These are phyloP conservation scores for Boechera stricta DNA, from an alignment of 345 rosid species.

Conservation along the genomic window DNA sequence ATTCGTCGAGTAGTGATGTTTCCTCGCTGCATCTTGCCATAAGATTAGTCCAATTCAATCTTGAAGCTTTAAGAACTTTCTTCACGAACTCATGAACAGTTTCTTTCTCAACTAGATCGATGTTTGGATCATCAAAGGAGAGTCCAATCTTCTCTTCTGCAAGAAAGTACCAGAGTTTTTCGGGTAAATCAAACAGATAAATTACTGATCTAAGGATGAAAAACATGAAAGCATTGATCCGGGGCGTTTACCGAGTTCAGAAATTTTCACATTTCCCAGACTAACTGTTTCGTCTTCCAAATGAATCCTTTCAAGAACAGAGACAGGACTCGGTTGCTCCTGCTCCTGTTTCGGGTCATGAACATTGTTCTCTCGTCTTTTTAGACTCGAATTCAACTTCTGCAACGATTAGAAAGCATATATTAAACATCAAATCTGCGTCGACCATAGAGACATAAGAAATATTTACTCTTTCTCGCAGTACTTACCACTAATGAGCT, in stretches of 20 bases:
- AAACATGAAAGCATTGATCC: not conserved
- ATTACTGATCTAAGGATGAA: constrained; percentile 2
- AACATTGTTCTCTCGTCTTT: constrained; percentile 37
- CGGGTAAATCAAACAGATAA: constrained; percentile 16
- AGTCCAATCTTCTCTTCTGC: constrained; percentile 46
- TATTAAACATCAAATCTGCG: not conserved
- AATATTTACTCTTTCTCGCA: constrained; percentile 2
- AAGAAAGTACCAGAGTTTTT: constrained; percentile 8
- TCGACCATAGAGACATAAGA: not conserved
- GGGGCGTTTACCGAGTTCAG: constrained; percentile 48
- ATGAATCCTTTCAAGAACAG: constrained; percentile 59
- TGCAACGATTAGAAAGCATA: constrained; percentile 31
- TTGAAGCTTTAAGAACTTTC: constrained; percentile 53
- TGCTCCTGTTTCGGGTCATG: constrained; percentile 35
- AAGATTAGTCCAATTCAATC: constrained; percentile 63
- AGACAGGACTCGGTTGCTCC: constrained; percentile 70
- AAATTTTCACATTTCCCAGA: constrained; percentile 30
- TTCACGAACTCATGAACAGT: constrained; percentile 49
- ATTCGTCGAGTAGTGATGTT: constrained; percentile 51
- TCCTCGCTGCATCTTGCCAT: constrained; percentile 50
- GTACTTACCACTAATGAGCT: constrained; percentile 47
- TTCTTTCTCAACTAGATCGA: constrained; percentile 35
- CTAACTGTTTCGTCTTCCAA: constrained; percentile 49
- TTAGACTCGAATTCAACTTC: constrained; percentile 52
- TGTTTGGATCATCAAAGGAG: constrained; percentile 35